These are phyloP conservation scores for Cucurbita ficifolia DNA, from an alignment of 306 rosid genomes.

Conservation along the genomic window DNA sequence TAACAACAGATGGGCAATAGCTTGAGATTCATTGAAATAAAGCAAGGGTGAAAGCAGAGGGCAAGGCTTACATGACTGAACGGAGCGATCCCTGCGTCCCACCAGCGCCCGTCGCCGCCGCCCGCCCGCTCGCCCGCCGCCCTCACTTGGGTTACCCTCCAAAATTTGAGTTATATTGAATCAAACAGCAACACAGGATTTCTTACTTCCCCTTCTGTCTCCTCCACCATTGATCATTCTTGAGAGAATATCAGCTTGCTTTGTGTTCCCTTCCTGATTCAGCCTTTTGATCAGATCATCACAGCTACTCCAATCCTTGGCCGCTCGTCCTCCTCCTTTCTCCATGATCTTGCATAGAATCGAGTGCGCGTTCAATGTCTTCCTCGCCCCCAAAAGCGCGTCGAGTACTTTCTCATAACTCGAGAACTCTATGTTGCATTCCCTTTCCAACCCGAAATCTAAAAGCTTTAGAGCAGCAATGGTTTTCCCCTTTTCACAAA, in stretches of 20 bases:
- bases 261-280: conserved; percentile 76
- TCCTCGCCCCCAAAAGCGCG: conserved; percentile 57
- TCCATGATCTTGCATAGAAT: conserved; percentile 68
- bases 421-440: conserved; percentile 37
- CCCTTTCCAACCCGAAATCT: conserved; percentile 74
- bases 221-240: conserved; percentile 52
- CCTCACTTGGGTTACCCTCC: too few relatives aligned
- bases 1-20: too few relatives aligned
- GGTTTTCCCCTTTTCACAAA: conserved; percentile 73
- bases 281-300: conserved; percentile 62
- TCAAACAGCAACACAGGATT: conserved; percentile 26
- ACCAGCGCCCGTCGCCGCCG: too few relatives aligned
- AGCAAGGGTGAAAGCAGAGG: too few relatives aligned
- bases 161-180: background rate
- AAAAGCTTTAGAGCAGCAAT: conserved; percentile 77
- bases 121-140: too few relatives aligned
- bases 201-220: conserved; percentile 35
- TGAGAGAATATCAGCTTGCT: conserved; percentile 80
- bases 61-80: too few relatives aligned
- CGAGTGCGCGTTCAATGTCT: conserved; percentile 77
- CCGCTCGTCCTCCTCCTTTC: conserved; percentile 63
- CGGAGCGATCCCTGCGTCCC: too few relatives aligned
- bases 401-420: conserved; percentile 73
- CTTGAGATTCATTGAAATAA: too few relatives aligned
- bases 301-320: conserved; percentile 47